Conservation (phyloP, 345 rosid genomes). For the Garcia nutans region DNA sequence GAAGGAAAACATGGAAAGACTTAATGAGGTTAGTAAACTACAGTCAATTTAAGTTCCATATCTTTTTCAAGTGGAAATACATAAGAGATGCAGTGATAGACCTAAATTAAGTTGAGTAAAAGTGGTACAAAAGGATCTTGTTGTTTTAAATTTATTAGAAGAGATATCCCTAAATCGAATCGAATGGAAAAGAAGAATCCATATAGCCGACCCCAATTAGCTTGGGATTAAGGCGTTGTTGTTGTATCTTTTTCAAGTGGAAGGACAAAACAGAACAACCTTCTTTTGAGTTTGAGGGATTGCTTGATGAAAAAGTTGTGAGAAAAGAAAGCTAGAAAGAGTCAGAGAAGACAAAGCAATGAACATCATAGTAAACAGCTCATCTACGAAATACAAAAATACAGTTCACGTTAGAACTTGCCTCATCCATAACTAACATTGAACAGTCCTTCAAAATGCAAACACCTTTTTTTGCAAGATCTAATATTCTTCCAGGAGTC, state of each 20-base stretch:
- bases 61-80: neutral
- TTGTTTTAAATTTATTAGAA: too few species aligned
- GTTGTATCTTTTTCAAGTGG: neutral
- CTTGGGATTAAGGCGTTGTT: too few species aligned
- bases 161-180: too few species aligned
- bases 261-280: neutral
- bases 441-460: slow-evolving; percentile 93
- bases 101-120: too few species aligned
- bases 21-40: neutral
- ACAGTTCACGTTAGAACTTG: slow-evolving; percentile 10
- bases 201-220: too few species aligned
- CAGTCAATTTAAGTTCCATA: neutral
- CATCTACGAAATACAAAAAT: neutral
- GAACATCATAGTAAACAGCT: neutral
- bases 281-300: neutral
- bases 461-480: slow-evolving; percentile 92
- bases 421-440: slow-evolving; percentile 99
- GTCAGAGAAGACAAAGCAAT: too few species aligned
- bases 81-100: too few species aligned
- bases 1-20: neutral
- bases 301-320: neutral
- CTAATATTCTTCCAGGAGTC: slow-evolving; percentile 96
- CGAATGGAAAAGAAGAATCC: too few species aligned
- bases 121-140: too few species aligned
- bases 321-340: neutral